These are phyloP conservation scores for Ganoderma sinense DNA, from an alignment of 1,284 basidiomycete genomes.

Conservation along the genomic window DNA sequence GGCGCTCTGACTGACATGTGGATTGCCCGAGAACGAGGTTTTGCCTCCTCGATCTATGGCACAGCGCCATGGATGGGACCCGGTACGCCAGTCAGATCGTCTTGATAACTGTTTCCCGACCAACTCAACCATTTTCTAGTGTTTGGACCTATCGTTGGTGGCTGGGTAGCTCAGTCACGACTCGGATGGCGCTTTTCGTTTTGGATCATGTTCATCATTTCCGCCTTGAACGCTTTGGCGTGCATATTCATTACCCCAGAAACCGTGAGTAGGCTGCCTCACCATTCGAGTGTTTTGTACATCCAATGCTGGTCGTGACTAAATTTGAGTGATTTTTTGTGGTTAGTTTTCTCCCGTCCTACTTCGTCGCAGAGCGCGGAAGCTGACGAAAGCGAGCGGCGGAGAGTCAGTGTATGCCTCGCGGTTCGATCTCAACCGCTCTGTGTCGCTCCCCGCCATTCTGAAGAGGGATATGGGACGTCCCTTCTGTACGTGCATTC, in stretches of 20 bases:
- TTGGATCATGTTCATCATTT: conserved; percentile 72
- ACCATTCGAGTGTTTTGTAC: background rate
- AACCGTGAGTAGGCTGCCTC: conserved; percentile 45
- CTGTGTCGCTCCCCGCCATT: conserved; percentile 49
- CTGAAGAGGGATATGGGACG: conserved; percentile 58
- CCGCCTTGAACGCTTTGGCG: conserved; percentile 54
- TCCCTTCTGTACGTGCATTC: conserved; percentile 59
- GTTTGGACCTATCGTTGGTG: conserved; percentile 71
- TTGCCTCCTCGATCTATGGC: conserved; percentile 68
- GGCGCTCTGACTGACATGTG: conserved; percentile 71
- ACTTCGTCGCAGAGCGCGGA: conserved; percentile 61
- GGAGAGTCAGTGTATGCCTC: conserved; percentile 57
- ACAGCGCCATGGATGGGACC: conserved; percentile 79
- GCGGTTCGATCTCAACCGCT: conserved; percentile 58
- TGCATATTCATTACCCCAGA: conserved; percentile 58
- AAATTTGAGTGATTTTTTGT: background rate
- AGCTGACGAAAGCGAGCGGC: conserved; percentile 54
- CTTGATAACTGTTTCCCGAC: background rate
- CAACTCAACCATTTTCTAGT: conserved; percentile 36
- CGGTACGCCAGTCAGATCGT: conserved; percentile 42
- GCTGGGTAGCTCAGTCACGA: conserved; percentile 59
- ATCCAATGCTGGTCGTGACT: background rate
- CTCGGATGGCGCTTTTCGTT: conserved; percentile 76
- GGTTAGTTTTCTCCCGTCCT: conserved; percentile 71
- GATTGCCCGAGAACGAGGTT: conserved; percentile 61